A percentile compares a stretch with the other conserved stretches of the same genome.
Conservation (phyloP, 345 rosid species). For the Eucalyptus lansdowneana region DNA sequence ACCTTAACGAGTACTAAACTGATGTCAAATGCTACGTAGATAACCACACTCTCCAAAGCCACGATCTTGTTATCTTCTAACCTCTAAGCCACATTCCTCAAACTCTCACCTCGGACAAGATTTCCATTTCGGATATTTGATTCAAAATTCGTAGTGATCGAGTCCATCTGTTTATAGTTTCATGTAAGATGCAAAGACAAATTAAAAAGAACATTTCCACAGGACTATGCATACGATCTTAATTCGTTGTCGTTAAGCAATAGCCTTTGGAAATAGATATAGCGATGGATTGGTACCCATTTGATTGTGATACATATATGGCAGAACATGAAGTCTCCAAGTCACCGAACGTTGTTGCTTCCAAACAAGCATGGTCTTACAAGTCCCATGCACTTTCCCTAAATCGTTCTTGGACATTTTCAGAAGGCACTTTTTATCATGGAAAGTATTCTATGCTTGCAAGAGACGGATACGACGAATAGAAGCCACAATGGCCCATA, state of each 20-base stretch:
- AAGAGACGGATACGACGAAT: background rate
- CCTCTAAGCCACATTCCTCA: background rate
- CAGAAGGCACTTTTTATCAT: background rate
- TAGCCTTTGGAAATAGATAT: background rate
- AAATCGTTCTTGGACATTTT: background rate
- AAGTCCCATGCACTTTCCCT: background rate
- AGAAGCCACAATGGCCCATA: background rate
- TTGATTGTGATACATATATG: background rate
- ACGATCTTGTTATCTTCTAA: background rate
- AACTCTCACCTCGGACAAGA: background rate
- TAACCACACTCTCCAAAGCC: background rate
- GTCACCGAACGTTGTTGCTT: background rate
- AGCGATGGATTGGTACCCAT: background rate
- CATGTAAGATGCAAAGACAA: background rate
- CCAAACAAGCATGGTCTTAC: background rate
- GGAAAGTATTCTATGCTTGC: background rate
- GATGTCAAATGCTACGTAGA: background rate
- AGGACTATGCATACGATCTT: rapidly evolving
- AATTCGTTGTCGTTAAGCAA: background rate
- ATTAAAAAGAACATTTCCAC: background rate
- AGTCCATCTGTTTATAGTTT: background rate
- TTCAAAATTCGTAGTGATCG: background rate
- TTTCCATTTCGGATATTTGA: background rate
- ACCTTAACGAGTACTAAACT: background rate
- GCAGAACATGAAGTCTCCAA: background rate